Percentiles rank a stretch among this genome's conserved stretches.
phyloP scores from a whole-genome alignment of 1,139 yeast genomes.

The Zygosaccharomyces pseudobailii region DNA sequence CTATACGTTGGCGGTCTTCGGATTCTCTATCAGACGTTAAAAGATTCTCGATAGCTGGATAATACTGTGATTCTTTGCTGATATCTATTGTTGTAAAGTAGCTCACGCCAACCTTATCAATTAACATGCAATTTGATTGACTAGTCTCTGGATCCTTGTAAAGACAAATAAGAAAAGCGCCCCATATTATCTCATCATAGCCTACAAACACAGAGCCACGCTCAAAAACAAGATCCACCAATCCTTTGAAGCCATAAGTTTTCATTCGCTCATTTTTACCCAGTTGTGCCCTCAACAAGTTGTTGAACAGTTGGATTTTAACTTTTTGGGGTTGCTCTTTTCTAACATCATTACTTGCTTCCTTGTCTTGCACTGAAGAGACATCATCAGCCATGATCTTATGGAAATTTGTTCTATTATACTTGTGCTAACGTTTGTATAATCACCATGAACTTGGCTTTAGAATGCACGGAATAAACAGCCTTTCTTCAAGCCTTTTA shows the following conservation, averaged over 20 bases:
- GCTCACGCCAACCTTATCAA: conserved; percentile 68
- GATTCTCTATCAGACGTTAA: conserved; percentile 46
- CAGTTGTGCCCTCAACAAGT: conserved; percentile 6
- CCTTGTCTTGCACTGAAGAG: neutral
- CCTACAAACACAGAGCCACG: conserved; percentile 55
- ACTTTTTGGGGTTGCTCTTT: neutral
- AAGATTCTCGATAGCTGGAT: conserved; percentile 74
- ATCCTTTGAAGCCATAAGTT: conserved; percentile 21
- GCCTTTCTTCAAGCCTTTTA: neutral
- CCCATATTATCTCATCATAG: conserved; percentile 49
- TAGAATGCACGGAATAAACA: neutral
- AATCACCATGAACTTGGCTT: neutral
- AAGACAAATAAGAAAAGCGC: conserved; percentile 49
- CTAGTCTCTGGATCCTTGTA: conserved; percentile 45
- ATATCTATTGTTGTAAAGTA: conserved; percentile 58
- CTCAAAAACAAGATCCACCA: conserved; percentile 41
- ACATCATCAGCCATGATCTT: conserved; percentile 8
- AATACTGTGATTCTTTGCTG: conserved; percentile 59
- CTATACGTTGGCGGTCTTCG: conserved; percentile 68
- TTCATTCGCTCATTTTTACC: conserved; percentile 9
- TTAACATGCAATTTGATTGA: conserved; percentile 53
- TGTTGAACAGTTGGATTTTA: conserved; percentile 6
- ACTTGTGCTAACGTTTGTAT: no score
- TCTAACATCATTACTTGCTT: conserved; percentile 1
- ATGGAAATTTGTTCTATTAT: conserved; percentile 8